Base-by-base conservation (phyloP, 306 rosid genomes). In the Citrullus amarus region DNA sequence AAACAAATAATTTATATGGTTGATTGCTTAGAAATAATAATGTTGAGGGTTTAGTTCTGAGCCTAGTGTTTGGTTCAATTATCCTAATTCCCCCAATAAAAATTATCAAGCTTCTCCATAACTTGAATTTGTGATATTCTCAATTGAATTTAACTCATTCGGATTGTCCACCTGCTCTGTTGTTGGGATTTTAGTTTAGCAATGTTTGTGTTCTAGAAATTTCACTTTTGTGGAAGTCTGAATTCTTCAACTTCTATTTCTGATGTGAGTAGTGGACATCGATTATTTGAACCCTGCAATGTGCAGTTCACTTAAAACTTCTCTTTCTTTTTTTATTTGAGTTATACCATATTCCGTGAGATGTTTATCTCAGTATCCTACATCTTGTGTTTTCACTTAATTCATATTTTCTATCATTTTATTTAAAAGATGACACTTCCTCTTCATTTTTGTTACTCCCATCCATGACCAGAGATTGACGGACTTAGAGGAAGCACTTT, bases 401-500 rank as follows among this genome's bases (percentile, higher is more conserved):
- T 20, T 55, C 46, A 0, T 25, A 48, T 3, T 7, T 48, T 46
- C 58, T n/a, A 48, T 10, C 48, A 51, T 71, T 71, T 48, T 44
- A 46, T 70, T 44, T 22, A 25, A 70, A 48, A 69, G 75, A 70
- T 46, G n/a, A 54, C 55, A 55, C 9, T 57, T 39, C 54, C 8
- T 76, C 38, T 56, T 6, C 22, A 34, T 66, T 59, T 36, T 15
- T 83, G 54, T 68, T 81, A 72, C 72, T 82, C 70, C 78, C 13
- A 76, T 84, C 81, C 51, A 60, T 82, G 70, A 9, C 81, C 89
- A 92, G 98, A 89, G 84, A 69, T 77, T 95, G 80, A 57, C 86
- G 76, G 56, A 73, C 62, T 83, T 95, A 83, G 98, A 95, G 89
- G 97, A 89, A 87, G 90, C 86, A 32, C 86, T 92, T 41, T 83